Evolutionary conservation across 2,329 filamentous ascomycete species (phyloP).

Genomic region (Aspergillus fructus): DNA sequence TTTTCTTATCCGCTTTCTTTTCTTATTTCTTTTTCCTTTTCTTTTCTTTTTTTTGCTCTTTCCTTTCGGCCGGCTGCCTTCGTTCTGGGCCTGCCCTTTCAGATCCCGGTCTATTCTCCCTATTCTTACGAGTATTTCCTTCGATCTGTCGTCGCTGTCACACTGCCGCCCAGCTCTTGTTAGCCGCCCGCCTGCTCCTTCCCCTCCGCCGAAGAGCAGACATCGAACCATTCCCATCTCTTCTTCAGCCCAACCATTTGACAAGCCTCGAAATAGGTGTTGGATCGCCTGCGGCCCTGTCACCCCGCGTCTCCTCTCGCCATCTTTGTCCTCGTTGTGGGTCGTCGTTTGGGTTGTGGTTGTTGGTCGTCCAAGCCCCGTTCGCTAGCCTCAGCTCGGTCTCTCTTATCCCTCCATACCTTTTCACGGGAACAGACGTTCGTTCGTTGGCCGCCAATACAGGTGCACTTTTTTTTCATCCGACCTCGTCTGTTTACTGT

Average conservation of each 20-base stretch:
- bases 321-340: conserved; percentile 7
- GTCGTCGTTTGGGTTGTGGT: conserved; percentile 10
- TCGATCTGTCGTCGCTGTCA: conserved; percentile 25
- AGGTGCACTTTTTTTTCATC: conserved; percentile 17
- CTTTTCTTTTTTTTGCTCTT: conserved; percentile 15
- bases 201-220: conserved; percentile 10
- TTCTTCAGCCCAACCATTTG: conserved; percentile 12
- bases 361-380: conserved; percentile 5
- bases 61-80: conserved; percentile 25
- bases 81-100: conserved; percentile 18
- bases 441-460: conserved; percentile 19
- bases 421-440: conserved; percentile 1
- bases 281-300: conserved; percentile 9
- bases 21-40: conserved; percentile 25
- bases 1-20: conserved; percentile 16
- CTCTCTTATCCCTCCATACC: conserved; percentile 5
- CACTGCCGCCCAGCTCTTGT: conserved; percentile 25
- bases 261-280: conserved; percentile 14
- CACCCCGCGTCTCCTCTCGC: conserved; percentile 1
- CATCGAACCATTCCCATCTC: conserved; percentile 17
- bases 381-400: conserved; percentile 9
- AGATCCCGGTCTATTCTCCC: conserved; percentile 18
- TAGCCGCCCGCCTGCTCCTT: conserved; percentile 21
- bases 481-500: conserved; percentile 4
- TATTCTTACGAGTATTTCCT: conserved; percentile 7